phyloP scores from a whole-genome alignment of 805 yeast species.

The Lachancea fermentati region DNA sequence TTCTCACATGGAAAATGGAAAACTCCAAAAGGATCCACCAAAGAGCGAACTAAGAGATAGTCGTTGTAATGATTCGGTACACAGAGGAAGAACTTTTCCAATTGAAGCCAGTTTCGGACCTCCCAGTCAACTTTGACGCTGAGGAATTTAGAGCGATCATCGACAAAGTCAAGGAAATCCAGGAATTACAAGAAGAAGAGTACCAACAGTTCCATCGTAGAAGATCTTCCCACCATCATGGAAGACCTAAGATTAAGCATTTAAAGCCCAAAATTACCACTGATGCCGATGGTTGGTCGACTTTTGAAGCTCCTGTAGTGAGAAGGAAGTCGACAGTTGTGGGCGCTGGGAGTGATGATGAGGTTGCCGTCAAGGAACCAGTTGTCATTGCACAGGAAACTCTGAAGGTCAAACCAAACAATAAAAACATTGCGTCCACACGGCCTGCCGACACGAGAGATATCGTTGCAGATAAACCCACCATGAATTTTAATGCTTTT shows the following conservation, averaged over 20 bases:
- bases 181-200: slow-evolving; percentile 33
- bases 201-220: slow-evolving; percentile 46
- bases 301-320: slow-evolving; percentile 44
- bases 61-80: slow-evolving; percentile 45
- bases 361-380: slow-evolving; percentile 40
- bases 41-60: neutral
- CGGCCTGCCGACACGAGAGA: slow-evolving; percentile 72
- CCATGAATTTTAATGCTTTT: slow-evolving; percentile 69
- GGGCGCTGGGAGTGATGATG: slow-evolving; percentile 36
- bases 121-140: slow-evolving; percentile 59
- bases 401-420: slow-evolving; percentile 60
- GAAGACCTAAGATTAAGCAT: slow-evolving; percentile 53
- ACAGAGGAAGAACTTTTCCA: slow-evolving; percentile 65
- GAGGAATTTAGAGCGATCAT: slow-evolving; percentile 60
- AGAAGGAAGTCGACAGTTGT: slow-evolving; percentile 19
- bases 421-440: slow-evolving; percentile 67
- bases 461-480: slow-evolving; percentile 60
- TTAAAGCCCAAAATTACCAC: slow-evolving; percentile 45
- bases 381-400: slow-evolving; percentile 39
- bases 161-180: slow-evolving; percentile 54
- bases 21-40: too few relatives aligned
- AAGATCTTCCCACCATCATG: slow-evolving; percentile 44
- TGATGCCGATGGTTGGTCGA: slow-evolving; percentile 84
- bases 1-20: neutral
- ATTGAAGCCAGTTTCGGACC: slow-evolving; percentile 49